These are phyloP conservation scores for Xylariomycetidae sp. DNA, from an alignment of 2,329 filamentous ascomycete species.

Conservation along the genomic window DNA sequence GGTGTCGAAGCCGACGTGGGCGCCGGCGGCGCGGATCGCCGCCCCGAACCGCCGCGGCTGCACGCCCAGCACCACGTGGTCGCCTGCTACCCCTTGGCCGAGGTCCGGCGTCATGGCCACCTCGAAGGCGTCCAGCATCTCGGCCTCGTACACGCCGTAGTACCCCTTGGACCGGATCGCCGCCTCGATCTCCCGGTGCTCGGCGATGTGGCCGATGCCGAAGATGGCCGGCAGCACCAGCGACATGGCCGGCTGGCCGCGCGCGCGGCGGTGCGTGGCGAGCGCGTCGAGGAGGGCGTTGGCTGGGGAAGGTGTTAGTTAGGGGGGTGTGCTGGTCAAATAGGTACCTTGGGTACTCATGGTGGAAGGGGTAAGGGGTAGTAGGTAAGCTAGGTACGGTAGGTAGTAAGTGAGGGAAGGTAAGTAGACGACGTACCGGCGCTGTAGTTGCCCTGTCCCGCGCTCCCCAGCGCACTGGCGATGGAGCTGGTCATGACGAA, in stretches of 20 bases:
- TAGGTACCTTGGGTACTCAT: no score
- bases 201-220: constrained; percentile 17
- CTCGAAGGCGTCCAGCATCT: constrained; percentile 21
- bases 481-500: constrained; percentile 4
- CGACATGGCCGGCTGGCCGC: not conserved
- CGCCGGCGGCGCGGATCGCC: constrained; percentile 6
- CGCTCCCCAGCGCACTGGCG: not conserved
- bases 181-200: constrained; percentile 16
- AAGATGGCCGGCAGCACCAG: not conserved
- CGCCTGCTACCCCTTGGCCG: not conserved
- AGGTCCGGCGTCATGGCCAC: constrained; percentile 14
- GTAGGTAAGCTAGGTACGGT: no score
- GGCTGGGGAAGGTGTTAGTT: no score
- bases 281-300: constrained; percentile 3
- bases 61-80: not conserved
- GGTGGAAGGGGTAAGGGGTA: no score
- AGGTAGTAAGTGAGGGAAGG: no score
- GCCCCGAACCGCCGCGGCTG: constrained; percentile 8
- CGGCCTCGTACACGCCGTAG: constrained; percentile 25
- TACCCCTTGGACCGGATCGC: constrained; percentile 20
- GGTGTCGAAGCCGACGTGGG: not conserved
- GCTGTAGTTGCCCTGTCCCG: constrained; percentile 3
- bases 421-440: no score
- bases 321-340: no score
- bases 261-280: not conserved